Conservation (phyloP, 2,329 filamentous ascomycete genomes). For the Gliomastix tumulicola region DNA sequence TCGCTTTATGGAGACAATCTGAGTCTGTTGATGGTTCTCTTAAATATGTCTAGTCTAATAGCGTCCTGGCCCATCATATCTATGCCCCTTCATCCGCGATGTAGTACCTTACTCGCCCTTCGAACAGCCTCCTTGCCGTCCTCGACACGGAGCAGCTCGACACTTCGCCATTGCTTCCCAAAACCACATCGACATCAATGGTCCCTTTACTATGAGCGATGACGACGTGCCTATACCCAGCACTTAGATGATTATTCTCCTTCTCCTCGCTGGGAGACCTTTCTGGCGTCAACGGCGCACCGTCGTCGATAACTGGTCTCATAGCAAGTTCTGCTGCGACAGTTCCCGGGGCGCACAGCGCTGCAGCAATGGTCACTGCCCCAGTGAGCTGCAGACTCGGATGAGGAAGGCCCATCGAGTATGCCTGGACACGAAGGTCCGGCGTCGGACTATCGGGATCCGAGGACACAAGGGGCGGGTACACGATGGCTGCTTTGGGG, state of each 20-base stretch:
- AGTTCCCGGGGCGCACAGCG: conserved; percentile 32
- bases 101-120: conserved; percentile 20
- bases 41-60: too few relatives aligned
- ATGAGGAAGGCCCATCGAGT: conserved; percentile 43
- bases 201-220: conserved; percentile 20
- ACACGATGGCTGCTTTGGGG: conserved; percentile 53
- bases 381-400: conserved; percentile 45
- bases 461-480: conserved; percentile 9
- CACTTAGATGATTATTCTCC: background rate
- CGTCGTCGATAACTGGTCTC: background rate
- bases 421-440: conserved; percentile 35
- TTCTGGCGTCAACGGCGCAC: conserved; percentile 8
- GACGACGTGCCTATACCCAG: background rate
- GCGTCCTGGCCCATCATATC: too few relatives aligned
- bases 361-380: conserved; percentile 37
- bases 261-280: conserved; percentile 7
- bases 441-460: background rate
- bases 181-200: conserved; percentile 15
- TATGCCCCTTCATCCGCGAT: too few relatives aligned
- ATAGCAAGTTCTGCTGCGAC: conserved; percentile 18
- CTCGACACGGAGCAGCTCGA: conserved; percentile 18
- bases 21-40: too few relatives aligned
- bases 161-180: conserved; percentile 11
- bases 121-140: conserved; percentile 21
- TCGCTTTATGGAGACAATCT: too few relatives aligned